These are phyloP conservation scores for Krasilnikovozyma curviuscula DNA, from an alignment of 768 basidiomycete species.

Conservation along the genomic window DNA sequence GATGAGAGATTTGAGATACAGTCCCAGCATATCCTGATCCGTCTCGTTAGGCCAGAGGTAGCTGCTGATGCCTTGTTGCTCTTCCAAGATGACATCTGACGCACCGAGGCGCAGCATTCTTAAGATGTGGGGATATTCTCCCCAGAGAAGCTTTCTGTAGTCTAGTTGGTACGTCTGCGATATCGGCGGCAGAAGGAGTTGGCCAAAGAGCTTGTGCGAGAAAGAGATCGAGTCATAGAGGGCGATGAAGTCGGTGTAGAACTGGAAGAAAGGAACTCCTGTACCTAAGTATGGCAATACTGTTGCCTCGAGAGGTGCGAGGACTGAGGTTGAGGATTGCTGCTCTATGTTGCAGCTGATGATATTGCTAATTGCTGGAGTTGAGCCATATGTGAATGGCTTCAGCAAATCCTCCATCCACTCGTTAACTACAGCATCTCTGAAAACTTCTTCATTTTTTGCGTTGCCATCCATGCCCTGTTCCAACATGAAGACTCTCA, in stretches of 20 bases:
- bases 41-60: conserved; percentile 55
- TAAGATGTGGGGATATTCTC: conserved; percentile 49
- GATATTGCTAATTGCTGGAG: no score
- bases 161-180: conserved; percentile 59
- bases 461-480: conserved; percentile 38
- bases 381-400: conserved; percentile 34
- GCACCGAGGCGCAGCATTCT: conserved; percentile 27
- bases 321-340: no score
- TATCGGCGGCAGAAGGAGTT: conserved; percentile 54
- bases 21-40: conserved; percentile 41
- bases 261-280: conserved; percentile 77
- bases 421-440: conserved; percentile 44
- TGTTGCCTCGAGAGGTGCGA: conserved; percentile 11
- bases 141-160: conserved; percentile 69
- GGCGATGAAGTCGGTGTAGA: conserved; percentile 73
- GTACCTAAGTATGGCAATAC: conserved; percentile 17
- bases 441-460: conserved; percentile 46
- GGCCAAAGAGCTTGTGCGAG: conserved; percentile 52
- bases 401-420: conserved; percentile 43
- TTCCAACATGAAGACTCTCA: conserved; percentile 93
- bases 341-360: no score
- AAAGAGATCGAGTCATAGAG: conserved; percentile 87
- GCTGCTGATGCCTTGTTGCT: conserved; percentile 30
- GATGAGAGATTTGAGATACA: conserved; percentile 42
- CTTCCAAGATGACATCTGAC: conserved; percentile 21